Evolutionary conservation across 129 eudicot species (phyloP), one percentile per base, ranked within the genome.

Genomic region (Helichrysum umbraculigerum): DNA sequence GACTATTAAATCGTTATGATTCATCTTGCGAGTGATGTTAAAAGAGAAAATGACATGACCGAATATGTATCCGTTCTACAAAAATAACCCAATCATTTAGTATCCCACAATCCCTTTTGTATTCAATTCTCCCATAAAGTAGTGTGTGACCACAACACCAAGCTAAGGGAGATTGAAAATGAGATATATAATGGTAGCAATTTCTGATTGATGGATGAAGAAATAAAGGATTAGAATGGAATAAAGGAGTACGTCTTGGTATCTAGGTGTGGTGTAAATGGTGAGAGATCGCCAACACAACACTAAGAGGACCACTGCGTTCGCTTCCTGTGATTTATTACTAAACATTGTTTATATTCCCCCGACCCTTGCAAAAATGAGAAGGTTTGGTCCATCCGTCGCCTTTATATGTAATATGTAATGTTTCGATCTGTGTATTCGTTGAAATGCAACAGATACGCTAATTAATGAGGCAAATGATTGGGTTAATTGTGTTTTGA

Each of bases 61-160:
- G 54, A 76, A 62, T 74, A 73, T 56, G 59, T 78, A 80, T 60
- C 59, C 62, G 57, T 76, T 33, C 61, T 32, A 32, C 21, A 2
- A 64, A 5, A 64, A 33, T n/a, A 63, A 39, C 41, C 50, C 39
- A 77, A 73, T 77, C 73, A 70, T 76, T 61, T 61, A 29, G 57
- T 19, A 73, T 56, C 78, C 77, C 64, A 70, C 64, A 76, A 21
- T 19, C 0, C 50, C 1, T 58, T 69, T 66, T 70, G 75, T 39
- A 71, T 76, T 35, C 72, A 74, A 44, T 74, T 72, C 78, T 33
- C 70, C 51, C 0, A n/a, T 19, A 79, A 83, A 73, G 77, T 60
- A 33, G 68, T 71, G 61, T 77, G 83, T 76, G 85, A 85, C 85
- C 88, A 85, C 88, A 59, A 73, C 29, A 41, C 66, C 70, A 80